Evolutionary conservation across 768 basidiomycete species (phyloP).

Genomic region (Rubroboletus pulcherrimus): DNA sequence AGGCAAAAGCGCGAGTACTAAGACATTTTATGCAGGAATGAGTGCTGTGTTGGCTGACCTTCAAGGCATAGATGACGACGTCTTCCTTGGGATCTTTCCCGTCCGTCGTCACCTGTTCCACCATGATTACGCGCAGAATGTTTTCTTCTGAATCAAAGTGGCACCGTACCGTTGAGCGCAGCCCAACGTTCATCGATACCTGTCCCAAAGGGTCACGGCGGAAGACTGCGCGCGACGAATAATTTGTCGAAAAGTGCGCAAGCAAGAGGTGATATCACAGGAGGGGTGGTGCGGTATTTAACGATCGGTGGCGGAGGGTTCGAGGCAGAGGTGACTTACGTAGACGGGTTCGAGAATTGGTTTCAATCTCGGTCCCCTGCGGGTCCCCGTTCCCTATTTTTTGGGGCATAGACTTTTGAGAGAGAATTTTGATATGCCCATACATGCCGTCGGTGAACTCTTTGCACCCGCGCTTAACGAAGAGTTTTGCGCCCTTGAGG

Average conservation of each 20-base stretch:
- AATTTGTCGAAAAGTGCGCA: neutral
- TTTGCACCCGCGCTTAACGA: conserved; percentile 35
- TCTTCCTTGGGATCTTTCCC: conserved; percentile 32
- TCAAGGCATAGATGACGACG: conserved; percentile 60
- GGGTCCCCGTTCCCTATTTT: neutral
- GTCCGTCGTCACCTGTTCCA: conserved; percentile 39
- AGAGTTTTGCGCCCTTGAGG: conserved; percentile 59
- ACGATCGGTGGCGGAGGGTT: conserved; percentile 19
- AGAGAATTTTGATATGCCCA: conserved; percentile 59
- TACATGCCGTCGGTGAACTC: conserved; percentile 58
- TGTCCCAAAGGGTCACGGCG: conserved; percentile 69
- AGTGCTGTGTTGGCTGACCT: conserved; percentile 37
- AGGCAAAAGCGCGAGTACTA: neutral
- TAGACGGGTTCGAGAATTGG: conserved; percentile 26
- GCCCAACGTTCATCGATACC: conserved; percentile 62
- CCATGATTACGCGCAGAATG: conserved; percentile 51
- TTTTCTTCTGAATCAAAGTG: conserved; percentile 54
- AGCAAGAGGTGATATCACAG: neutral
- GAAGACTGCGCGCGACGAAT: conserved; percentile 44
- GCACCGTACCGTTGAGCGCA: conserved; percentile 54
- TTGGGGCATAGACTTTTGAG: conserved; percentile 24
- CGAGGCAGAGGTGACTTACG: conserved; percentile 28
- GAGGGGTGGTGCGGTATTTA: conserved; percentile 9
- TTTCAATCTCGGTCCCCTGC: conserved; percentile 5
- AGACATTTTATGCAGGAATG: neutral